Evolutionary conservation across 2,329 filamentous ascomycete species (phyloP), one percentile per base, ranked within the genome.

Genomic region (Corniculantispora saksenae): DNA sequence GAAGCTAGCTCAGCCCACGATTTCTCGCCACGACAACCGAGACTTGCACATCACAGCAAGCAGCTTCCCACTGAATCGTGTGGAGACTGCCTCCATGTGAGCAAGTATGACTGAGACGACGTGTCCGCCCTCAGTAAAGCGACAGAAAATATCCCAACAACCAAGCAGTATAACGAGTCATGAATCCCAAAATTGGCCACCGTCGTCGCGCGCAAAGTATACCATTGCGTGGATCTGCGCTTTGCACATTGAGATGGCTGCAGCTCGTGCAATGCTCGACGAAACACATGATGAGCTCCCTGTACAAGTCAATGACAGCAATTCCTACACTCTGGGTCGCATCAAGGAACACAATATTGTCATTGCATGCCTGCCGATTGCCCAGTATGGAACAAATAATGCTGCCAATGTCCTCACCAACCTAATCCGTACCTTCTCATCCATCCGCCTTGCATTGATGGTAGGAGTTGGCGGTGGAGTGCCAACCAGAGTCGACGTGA

Each of bases 201-300:
- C 10, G 6, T 10, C 32, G 5, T 10, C 10, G 32, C 32, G 6
- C 10, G 54, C 40, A 12, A 9, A 66, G 15, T 77, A 75, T 35
- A 75, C 72, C 0, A 65, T 78, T 3, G 75, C 74, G 0, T 78
- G 75, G 75, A 70, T 77, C 0, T 76, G 72, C 51, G 73, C 75
- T 0, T 35, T 77, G 0, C 60, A 56, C 1, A 66, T 71, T 1
- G 75, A 78, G 23, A 67, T 70, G 60, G 69, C 70, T 3, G 74
- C 74, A 7, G 73, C 73, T 1, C 48, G 56, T 1, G 67, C 54
- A 8, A 72, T 76, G 67, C 67, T 77, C 0, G 73, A 77, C 19
- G 64, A 72, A 6, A 23, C 35, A 8, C 70, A 76, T 13, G 1
- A 50, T 1, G 13, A 40, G 6, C n/a, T 67, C 2, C 35, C 61